Base-by-base conservation (phyloP, 768 basidiomycete species). In the Tulasnella sp. region DNA sequence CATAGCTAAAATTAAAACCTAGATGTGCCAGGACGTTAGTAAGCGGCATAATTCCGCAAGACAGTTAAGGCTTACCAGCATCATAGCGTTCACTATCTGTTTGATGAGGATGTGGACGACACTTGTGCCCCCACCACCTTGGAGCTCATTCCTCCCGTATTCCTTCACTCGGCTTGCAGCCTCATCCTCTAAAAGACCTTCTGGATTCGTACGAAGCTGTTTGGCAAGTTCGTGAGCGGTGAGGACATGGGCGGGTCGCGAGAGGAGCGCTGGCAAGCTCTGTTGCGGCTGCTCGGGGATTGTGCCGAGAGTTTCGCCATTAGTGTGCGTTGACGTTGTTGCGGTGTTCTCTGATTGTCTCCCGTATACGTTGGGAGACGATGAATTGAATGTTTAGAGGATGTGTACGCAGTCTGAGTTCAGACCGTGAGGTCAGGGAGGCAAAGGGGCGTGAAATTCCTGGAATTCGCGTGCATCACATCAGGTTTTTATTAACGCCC, bases 81-180 rank as follows among this genome's bases (percentile, higher is more conserved):
- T 85, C 82, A 89, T 84, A 1, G 88, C 89, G 82, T 89, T 89
- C 31, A 88, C 88, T 77, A 84, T 72, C 74, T 84, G 84, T 6
- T 82, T 80, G 18, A 81, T 64, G 3, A 84, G 69, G 41, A 84
- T 80, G 60, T 82, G 81, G 60, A 81, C 37, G 14, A 75, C 72
- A n/a, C 46, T 16, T 44, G 78, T 80, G 24, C 73, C 42, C 41
- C 48, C 77, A 54, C 69, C 77, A 18, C 85, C 85, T 54, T 85
- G 85, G 74, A 86, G 81, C 81, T 86, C 82, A 81, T 86, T 86
- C 12, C 83, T 84, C 2, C 86, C 86, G 80, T 85, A 84, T 31
- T 77, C 78, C 34, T 81, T 82, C 18, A 84, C 50, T 28, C 85
- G 77, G 22, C 83, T 83, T 14, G 46, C 69, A 0, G 83, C 85